Evolutionary conservation across 495 filamentous ascomycete species (phyloP), one percentile per base, ranked within the genome.

Genomic region (Xylaria venustula): DNA sequence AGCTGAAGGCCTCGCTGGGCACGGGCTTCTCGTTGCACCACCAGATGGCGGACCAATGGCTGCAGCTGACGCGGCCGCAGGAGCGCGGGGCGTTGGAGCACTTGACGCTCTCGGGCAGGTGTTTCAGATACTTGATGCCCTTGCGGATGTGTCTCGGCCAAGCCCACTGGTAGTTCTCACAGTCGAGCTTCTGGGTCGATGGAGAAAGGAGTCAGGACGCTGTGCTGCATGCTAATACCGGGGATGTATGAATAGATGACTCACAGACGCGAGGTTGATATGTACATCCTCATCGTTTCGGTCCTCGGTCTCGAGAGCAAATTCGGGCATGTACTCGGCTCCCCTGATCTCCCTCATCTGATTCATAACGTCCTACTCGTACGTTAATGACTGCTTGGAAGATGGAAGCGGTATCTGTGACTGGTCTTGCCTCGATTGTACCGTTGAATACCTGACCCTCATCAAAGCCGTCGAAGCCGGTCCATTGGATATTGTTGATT

Each of bases 331-430:
- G 25, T 55, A 55, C 6, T 32, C 15, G n/a, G 52, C 14, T 32
- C 52, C 52, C n/a, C 45, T 55, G 37, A 55, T 55, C 17, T 42
- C 1, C 12, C 40, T 42, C 52, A 55, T 55, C 40, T 55, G 52
- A 20, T 12, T 2, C 4, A 55, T 32, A 25, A 55, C 52, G n/a
- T 55, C 9, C 52, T 55, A 0, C 4, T 30, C 25, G 25, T 7
- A n/a, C 4, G 22, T 42, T 25, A 54, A 44, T 28, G n/a, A 14
- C 6, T 28, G 22, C 9, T 28, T n/a, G 9, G 7, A 17, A 20
- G 12, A 11, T 20, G 22, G 12, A 34, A 34, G 11, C 6, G 22
- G 25, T 5, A 15, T 28, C 11, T 6, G 23, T 26, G 23, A n/a
- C 14, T 28, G n/a, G n/a, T 0, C 1, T 45, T 55, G 45, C 52